Evolutionary conservation across 768 basidiomycete genomes (phyloP).

Genomic region (Mycena olivaceomarginata): DNA sequence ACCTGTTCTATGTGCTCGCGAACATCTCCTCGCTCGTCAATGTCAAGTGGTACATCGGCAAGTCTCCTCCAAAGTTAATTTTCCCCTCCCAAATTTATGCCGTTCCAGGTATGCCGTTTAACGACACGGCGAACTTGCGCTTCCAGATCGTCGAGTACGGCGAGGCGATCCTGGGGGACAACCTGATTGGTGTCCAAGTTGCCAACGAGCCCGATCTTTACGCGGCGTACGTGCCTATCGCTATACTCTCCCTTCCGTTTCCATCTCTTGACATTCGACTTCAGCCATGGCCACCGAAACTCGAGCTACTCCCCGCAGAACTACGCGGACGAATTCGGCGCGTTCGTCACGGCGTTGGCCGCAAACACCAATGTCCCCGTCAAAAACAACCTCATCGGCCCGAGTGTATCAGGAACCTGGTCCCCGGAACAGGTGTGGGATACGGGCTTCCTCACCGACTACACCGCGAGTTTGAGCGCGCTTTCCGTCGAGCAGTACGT

Average conservation of each 20-base stretch:
- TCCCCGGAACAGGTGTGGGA: constrained; percentile 58
- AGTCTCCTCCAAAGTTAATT: constrained; percentile 7
- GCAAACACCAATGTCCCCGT: constrained; percentile 48
- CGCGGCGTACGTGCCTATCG: constrained; percentile 48
- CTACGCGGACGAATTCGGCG: constrained; percentile 53
- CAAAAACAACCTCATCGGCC: constrained; percentile 64
- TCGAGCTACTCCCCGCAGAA: constrained; percentile 26
- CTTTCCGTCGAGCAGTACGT: constrained; percentile 66
- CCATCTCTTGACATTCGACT: neutral
- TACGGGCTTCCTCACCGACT: constrained; percentile 61
- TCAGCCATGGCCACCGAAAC: constrained; percentile 35
- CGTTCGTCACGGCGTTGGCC: constrained; percentile 57
- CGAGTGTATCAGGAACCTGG: constrained; percentile 59
- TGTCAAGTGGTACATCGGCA: constrained; percentile 73
- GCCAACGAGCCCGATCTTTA: constrained; percentile 81
- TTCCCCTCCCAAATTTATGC: neutral
- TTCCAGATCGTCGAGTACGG: constrained; percentile 67
- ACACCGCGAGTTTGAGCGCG: constrained; percentile 50
- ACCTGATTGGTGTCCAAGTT: constrained; percentile 71
- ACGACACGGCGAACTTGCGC: constrained; percentile 66
- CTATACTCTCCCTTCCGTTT: neutral
- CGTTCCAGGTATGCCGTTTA: constrained; percentile 65
- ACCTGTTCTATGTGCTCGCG: constrained; percentile 72
- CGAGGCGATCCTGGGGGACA: constrained; percentile 70
- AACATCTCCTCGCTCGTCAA: constrained; percentile 67